Base-by-base conservation (phyloP, 768 basidiomycete species). In the Termitomyces sp. region DNA sequence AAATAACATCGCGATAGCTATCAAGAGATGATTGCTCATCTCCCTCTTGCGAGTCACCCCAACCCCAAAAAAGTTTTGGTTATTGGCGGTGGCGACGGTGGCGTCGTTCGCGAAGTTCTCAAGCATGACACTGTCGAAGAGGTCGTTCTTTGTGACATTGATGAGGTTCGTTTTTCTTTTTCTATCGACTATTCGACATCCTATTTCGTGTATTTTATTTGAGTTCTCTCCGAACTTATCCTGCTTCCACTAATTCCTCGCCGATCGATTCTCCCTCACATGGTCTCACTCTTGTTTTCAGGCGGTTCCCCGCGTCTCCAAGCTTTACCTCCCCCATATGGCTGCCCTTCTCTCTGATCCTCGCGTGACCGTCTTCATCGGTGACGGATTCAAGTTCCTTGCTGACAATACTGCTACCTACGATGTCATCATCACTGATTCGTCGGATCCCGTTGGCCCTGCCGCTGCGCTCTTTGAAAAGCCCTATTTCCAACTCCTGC, bases 351-450 rank as follows among this genome's bases (percentile, higher is more conserved):
- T 96, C 60, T 71, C 79, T 40, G 87, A 91, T 61, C 84, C 90
- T 14, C 86, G 86, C 53, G 95, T 98, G 54, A 84, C 76, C 8
- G 88, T 98, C 52, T 77, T 82, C 74, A 83, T 98, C 64, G 96
- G 95, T 47, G 95, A 98, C 63, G 96, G 96, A 45, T 97, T 98
- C 86, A 91, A 94, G 71, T 98, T 95, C 79, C 85, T 99, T 48
- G 85, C 86, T 12, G 89, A 93, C 50, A 88, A 96, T 73, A 82
- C 87, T 63, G 76, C 84, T 49, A 85, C 85, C 50, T 97, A 96
- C 84, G 96, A 99, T 68, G 92, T 91, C 58, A 98, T 99, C 77
- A 91, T 99, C 75, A 99, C 96, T 60, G 96, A 99, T 71, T 98
- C 95, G 19, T 97, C 94, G 21, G 96, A 98, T 72, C 96, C 96